A percentile compares a stretch with the other conserved stretches of the same genome.
phyloP scores from a whole-genome alignment of 306 rosid species.

The Lathyrus sativus region DNA sequence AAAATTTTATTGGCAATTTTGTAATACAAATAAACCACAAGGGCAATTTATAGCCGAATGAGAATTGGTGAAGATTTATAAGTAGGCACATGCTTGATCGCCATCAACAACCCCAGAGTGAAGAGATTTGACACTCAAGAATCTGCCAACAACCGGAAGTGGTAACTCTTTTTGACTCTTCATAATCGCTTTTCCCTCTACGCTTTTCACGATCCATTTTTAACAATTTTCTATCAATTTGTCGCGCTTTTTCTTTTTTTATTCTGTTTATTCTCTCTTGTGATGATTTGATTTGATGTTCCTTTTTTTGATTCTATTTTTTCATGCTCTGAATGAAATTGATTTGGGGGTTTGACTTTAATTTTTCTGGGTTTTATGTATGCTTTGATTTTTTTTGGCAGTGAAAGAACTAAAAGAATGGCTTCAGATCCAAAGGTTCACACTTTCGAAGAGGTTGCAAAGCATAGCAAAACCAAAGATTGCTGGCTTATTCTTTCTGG shows the following conservation, averaged over 20 bases:
- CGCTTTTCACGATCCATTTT: neutral
- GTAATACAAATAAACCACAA: neutral
- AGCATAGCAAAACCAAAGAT: conserved; percentile 80
- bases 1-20: neutral
- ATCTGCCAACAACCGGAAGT: conserved; percentile 8
- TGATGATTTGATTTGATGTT: neutral
- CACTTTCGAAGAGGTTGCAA: conserved; percentile 63
- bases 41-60: neutral
- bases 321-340: neutral
- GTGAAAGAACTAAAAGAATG: conserved; percentile 52
- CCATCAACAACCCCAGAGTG: neutral
- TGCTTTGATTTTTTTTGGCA: conserved; percentile 32
- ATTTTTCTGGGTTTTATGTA: conserved; percentile 25
- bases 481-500: conserved; percentile 88
- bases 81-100: neutral
- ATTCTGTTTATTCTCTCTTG: too few species aligned
- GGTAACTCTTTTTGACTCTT: conserved; percentile 21
- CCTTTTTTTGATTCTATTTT: conserved; percentile 8
- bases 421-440: conserved; percentile 73
- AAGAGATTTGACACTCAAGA: conserved; percentile 23
- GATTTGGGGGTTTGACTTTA: conserved; percentile 32
- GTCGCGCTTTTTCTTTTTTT: neutral
- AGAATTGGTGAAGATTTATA: neutral
- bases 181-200: neutral
- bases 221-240: neutral